Evolutionary conservation across 2,329 filamentous ascomycete species (phyloP).

Genomic region (Tolypocladium tropicale): DNA sequence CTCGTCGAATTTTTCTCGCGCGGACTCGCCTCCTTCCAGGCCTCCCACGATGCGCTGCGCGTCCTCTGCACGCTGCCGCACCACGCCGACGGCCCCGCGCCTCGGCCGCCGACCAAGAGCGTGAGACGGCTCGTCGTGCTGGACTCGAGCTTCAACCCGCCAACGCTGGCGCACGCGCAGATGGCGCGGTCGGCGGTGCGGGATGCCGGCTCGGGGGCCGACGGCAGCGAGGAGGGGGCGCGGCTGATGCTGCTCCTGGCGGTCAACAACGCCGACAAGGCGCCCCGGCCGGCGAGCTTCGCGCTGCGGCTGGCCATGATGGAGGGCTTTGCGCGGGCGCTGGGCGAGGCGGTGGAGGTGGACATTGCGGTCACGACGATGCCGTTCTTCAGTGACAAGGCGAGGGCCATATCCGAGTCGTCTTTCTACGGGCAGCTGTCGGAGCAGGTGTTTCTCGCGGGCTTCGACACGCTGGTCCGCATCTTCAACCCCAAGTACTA

Average conservation of each 20-base stretch:
- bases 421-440: conserved; percentile 29
- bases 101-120: conserved; percentile 11
- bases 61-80: conserved; percentile 32
- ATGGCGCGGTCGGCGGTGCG: conserved; percentile 43
- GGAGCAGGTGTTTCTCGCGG: conserved; percentile 58
- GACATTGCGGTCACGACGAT: conserved; percentile 63
- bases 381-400: conserved; percentile 69
- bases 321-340: conserved; percentile 53
- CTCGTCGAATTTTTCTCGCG: conserved; percentile 31
- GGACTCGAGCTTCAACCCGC: conserved; percentile 61
- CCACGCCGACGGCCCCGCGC: conserved; percentile 3
- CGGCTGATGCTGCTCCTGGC: conserved; percentile 50
- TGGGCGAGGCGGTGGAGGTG: conserved; percentile 25
- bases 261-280: conserved; percentile 57
- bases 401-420: conserved; percentile 39
- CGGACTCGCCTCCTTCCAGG: conserved; percentile 33
- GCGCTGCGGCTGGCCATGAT: conserved; percentile 61
- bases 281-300: conserved; percentile 57
- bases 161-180: conserved; percentile 48
- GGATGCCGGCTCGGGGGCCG: background rate
- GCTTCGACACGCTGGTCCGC: conserved; percentile 66
- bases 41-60: conserved; percentile 30
- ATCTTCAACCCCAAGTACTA: conserved; percentile 69
- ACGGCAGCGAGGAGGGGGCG: conserved; percentile 9
- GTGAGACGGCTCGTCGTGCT: conserved; percentile 40